Percentiles rank a stretch among this genome's conserved stretches.
These are phyloP conservation scores for Dimargaris xerosporica DNA, from an alignment of 192 early-diverging fungal species.

Conservation along the genomic window DNA sequence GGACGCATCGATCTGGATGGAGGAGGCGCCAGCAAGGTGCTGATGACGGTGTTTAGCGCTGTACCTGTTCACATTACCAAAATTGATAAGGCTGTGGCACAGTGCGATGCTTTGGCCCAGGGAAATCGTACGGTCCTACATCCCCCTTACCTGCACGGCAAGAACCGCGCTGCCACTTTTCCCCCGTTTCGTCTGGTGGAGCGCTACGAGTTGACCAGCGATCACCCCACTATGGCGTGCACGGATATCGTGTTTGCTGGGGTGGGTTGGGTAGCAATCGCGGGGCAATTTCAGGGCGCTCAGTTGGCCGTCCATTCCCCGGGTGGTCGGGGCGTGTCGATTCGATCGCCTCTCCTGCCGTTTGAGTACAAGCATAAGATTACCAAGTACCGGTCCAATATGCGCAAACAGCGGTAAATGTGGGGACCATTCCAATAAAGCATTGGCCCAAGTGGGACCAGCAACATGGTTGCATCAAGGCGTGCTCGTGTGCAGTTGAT, in stretches of 20 bases:
- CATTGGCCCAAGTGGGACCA: no score
- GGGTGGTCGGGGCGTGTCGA: slow-evolving; percentile 26
- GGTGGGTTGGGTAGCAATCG: slow-evolving; percentile 44
- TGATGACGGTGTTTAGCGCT: slow-evolving; percentile 35
- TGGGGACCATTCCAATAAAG: no score
- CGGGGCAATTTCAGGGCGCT: slow-evolving; percentile 32
- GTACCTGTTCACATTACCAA: slow-evolving; percentile 41
- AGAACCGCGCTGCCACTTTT: slow-evolving; percentile 18
- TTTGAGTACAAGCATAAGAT: slow-evolving; percentile 32
- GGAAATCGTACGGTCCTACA: slow-evolving; percentile 23
- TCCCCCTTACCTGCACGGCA: slow-evolving; percentile 24
- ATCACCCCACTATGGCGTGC: slow-evolving; percentile 26
- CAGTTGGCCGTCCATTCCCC: slow-evolving; percentile 34
- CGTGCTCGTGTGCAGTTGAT: no score
- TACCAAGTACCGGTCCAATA: not conserved
- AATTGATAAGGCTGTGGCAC: slow-evolving; percentile 27
- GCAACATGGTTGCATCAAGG: no score
- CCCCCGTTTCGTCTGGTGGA: slow-evolving; percentile 23
- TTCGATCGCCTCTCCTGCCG: slow-evolving; percentile 44
- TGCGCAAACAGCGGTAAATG: slow-evolving; percentile 5
- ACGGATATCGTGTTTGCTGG: slow-evolving; percentile 43
- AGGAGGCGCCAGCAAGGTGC: slow-evolving; percentile 26
- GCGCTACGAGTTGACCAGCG: slow-evolving; percentile 24
- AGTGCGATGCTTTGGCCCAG: slow-evolving; percentile 20
- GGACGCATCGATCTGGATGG: slow-evolving; percentile 41